These are phyloP conservation scores for Fusarium verticillioides DNA, from an alignment of 2,329 filamentous ascomycete genomes.

Conservation along the genomic window DNA sequence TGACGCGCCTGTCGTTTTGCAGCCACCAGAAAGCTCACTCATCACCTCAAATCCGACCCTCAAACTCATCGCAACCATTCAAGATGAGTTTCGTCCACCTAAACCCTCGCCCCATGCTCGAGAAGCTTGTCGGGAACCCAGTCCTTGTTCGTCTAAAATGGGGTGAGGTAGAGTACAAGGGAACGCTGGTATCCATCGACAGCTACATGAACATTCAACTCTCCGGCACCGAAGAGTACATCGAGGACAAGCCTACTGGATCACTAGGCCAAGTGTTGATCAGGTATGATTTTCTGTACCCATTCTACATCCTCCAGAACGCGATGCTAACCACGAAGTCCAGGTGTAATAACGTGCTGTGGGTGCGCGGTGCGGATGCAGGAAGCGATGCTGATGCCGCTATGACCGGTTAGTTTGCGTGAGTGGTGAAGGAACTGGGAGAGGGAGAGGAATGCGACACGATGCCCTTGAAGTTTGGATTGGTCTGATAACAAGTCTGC, in stretches of 20 bases:
- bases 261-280: constrained; percentile 92
- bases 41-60: constrained; percentile 30
- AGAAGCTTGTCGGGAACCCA: constrained; percentile 90
- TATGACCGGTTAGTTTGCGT: constrained; percentile 63
- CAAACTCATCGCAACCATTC: constrained; percentile 30
- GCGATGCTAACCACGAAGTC: constrained; percentile 1
- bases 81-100: constrained; percentile 79
- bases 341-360: constrained; percentile 97
- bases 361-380: constrained; percentile 74
- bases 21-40: constrained; percentile 38
- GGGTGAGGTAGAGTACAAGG: constrained; percentile 98
- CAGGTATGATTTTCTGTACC: constrained; percentile 64
- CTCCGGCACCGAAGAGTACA: constrained; percentile 89
- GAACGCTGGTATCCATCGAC: constrained; percentile 90
- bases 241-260: constrained; percentile 86
- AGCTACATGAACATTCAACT: constrained; percentile 99
- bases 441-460: constrained; percentile 17
- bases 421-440: constrained; percentile 3
- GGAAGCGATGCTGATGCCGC: constrained; percentile 64
- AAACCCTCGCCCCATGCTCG: constrained; percentile 96
- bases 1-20: constrained; percentile 38
- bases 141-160: constrained; percentile 96
- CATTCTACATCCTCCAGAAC: background rate
- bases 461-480: constrained; percentile 10
- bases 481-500: constrained; percentile 14